Evolutionary conservation across 371 early-diverging fungal genomes (phyloP).

Genomic region (Mortierella sp.): DNA sequence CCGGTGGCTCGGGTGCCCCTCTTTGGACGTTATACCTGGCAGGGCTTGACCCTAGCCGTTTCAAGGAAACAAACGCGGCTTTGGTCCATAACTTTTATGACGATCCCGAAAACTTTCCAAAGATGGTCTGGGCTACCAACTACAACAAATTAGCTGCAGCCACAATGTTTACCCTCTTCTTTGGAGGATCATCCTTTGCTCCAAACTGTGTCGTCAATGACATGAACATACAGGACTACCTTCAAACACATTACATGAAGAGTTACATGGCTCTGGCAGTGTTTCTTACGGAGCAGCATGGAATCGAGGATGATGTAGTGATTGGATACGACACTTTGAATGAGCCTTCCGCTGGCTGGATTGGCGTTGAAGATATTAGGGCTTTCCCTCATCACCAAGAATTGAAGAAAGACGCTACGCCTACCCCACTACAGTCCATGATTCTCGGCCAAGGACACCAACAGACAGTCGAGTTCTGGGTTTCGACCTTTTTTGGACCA

Average conservation of each 20-base stretch:
- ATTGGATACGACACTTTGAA: constrained; percentile 84
- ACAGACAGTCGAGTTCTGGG: constrained; percentile 69
- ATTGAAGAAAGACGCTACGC: constrained; percentile 70
- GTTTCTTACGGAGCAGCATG: constrained; percentile 60
- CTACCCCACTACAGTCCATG: constrained; percentile 76
- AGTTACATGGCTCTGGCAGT: constrained; percentile 63
- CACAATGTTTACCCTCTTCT: constrained; percentile 89
- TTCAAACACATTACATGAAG: constrained; percentile 76
- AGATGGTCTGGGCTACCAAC: constrained; percentile 93
- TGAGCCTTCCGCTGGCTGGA: constrained; percentile 78
- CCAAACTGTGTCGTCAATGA: constrained; percentile 70
- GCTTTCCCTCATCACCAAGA: constrained; percentile 63
- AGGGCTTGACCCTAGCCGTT: constrained; percentile 75
- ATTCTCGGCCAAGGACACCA: constrained; percentile 70
- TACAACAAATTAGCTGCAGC: constrained; percentile 85
- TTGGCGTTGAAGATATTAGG: constrained; percentile 65
- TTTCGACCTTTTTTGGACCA: constrained; percentile 71
- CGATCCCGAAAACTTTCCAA: constrained; percentile 72
- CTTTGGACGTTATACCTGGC: constrained; percentile 85
- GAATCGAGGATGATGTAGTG: constrained; percentile 69
- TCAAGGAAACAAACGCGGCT: constrained; percentile 78
- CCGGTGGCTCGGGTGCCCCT: constrained; percentile 91
- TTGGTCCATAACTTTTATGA: constrained; percentile 76
- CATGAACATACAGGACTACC: constrained; percentile 75
- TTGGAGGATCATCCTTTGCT: constrained; percentile 81